Evolutionary conservation across 305 asterid species (phyloP).

Genomic region (Plantago coronopus): DNA sequence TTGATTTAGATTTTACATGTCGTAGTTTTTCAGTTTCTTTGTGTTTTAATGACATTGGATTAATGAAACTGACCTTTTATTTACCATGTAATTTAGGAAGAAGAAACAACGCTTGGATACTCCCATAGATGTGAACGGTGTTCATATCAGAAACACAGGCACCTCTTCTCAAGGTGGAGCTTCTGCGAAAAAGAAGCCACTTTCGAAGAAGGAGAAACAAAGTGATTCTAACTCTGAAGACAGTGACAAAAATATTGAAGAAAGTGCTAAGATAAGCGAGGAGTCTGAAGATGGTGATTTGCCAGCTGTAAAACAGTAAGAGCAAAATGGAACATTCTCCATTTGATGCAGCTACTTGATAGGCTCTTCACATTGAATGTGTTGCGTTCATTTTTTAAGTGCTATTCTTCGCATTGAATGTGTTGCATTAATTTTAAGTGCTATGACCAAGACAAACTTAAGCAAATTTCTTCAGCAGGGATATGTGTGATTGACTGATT

Average conservation of each 20-base stretch:
- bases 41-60: neutral
- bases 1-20: constrained; percentile 11
- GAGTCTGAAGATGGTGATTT: constrained; percentile 13
- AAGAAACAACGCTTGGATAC: constrained; percentile 45
- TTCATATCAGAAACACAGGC: constrained; percentile 4
- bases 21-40: neutral
- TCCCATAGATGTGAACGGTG: constrained; percentile 2
- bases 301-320: constrained; percentile 39
- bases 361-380: too few species aligned
- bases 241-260: constrained; percentile 27
- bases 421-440: neutral
- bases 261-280: constrained; percentile 28
- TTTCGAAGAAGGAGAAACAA: constrained; percentile 28
- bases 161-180: constrained; percentile 29
- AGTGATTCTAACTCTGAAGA: constrained; percentile 32
- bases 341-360: too few species aligned
- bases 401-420: too few species aligned
- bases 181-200: constrained; percentile 26
- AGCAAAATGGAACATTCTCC: neutral
- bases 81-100: constrained; percentile 36
- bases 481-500: neutral
- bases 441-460: neutral
- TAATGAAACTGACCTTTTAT: neutral
- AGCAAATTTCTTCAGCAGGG: neutral
- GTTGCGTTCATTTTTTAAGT: too few species aligned